Evolutionary conservation across 2,329 filamentous ascomycete species (phyloP), one percentile per base, ranked within the genome.

Genomic region (Scytalidium lignicola): DNA sequence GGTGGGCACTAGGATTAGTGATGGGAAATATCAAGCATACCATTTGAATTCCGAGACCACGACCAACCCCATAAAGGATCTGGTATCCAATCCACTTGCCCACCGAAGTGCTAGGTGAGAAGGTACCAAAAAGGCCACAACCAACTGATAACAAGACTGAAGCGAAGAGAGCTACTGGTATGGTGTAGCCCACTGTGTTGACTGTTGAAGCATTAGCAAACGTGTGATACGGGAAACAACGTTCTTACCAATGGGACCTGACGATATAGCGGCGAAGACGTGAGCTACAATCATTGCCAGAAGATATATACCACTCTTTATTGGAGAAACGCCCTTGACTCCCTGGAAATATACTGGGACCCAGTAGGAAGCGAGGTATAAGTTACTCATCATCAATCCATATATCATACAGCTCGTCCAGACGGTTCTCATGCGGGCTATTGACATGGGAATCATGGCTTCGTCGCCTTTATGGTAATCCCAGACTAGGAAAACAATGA

Each of bases 21-120:
- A n/a, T n/a, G 18, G 3, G 41, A 19, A n/a, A 50, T 43, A 49
- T 41, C 39, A 18, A n/a, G n/a, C n/a, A 9, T 20, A 60, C 58
- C 53, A 60, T 59, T 43, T 58, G 55, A 29, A 58, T 42, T 3
- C 52, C 52, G 28, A 48, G 44, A n/a, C 45, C 49, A 5, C 18
- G 29, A 3, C 49, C 49, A 3, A 32, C 21, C 62, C 90, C 78
- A 47, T 93, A 73, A 51, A 90, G 66, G 9, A 51, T 49, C 19
- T 45, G 42, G 23, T 42, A 51, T 12, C 49, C 49, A 18, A 51
- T 40, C 49, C 49, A 48, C 23, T 17, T 20, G 1, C 41, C 46
- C 6, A 21, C 21, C 2, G 46, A 22, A 2, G 41, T 51, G 15
- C 5, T 28, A 2, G 42, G 21, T 3, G 3, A 19, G 6, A 48